These are phyloP conservation scores for Sanghuangporus weigelae DNA, from an alignment of 1,284 basidiomycete species.

Conservation along the genomic window DNA sequence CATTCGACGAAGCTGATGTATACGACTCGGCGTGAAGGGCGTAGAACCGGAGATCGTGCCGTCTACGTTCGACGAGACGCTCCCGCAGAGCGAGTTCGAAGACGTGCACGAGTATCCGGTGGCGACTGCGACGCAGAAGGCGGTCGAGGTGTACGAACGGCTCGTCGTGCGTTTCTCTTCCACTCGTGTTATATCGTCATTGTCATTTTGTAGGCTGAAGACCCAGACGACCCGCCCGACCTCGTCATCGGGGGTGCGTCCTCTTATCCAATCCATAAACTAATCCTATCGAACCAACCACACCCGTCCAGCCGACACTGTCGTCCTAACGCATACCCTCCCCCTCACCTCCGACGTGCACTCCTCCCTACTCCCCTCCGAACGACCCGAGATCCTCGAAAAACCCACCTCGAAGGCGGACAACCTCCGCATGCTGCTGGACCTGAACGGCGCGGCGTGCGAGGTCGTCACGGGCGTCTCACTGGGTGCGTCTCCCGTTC, in stretches of 20 bases:
- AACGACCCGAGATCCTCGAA: constrained; percentile 75
- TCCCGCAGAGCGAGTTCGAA: constrained; percentile 65
- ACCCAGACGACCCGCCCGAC: constrained; percentile 85
- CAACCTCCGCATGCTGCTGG: constrained; percentile 83
- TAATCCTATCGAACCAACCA: not conserved
- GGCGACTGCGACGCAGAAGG: constrained; percentile 89
- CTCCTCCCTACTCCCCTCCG: constrained; percentile 41
- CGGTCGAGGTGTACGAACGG: constrained; percentile 87
- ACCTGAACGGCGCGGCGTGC: constrained; percentile 80
- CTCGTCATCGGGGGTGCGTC: constrained; percentile 83
- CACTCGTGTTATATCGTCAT: not conserved
- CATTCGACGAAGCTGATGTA: constrained; percentile 5
- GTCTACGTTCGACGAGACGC: constrained; percentile 83
- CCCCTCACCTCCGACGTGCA: constrained; percentile 49
- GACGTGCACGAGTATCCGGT: constrained; percentile 91
- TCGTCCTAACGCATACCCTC: constrained; percentile 78
- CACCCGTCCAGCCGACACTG: constrained; percentile 70
- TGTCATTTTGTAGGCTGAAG: constrained; percentile 36
- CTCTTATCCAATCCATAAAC: not conserved
- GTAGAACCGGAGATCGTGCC: constrained; percentile 83
- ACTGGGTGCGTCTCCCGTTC: constrained; percentile 54
- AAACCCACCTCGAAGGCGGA: constrained; percentile 82
- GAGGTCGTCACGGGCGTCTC: constrained; percentile 90
- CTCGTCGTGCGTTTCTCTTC: constrained; percentile 56
- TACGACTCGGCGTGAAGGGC: constrained; percentile 48